Base-by-base conservation (phyloP, 768 basidiomycete species). In the Sistotremastrum niveocremeum region DNA sequence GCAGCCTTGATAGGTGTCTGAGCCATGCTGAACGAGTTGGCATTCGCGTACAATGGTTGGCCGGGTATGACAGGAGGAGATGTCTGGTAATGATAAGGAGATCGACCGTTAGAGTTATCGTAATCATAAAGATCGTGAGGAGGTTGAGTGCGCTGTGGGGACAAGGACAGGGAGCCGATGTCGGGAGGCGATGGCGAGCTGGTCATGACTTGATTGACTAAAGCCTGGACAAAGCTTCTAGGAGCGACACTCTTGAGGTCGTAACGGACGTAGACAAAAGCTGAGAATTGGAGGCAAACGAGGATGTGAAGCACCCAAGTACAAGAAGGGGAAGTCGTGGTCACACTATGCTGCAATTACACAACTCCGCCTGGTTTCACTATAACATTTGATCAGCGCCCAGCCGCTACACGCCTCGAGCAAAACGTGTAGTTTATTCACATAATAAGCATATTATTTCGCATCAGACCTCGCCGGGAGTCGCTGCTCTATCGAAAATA, bases 91-190 rank as follows among this genome's bases (percentile, higher is more conserved):
- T 81, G 82, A 66, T 79, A 85, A 55, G 69, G 78, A 52, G 69
- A 64, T 65, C 81, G 76, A 53, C 54, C 58, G 46, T 66, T 68
- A 63, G 57, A 65, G 53, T 64, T 56, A 58, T 56, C 65, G 68
- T 81, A 85, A 71, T 86, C 82, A 67, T 84, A 84, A 80, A 70
- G 65, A 63, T 88, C 84, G 69, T 87, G 76, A 72, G 81, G 76
- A 74, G 82, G 81, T 65, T 76, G 79, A 51, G 75, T 68, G 51
- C 68, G 59, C 57, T 66, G 66, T 41, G 74, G 69, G 64, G 73
- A 73, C 63, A 87, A 76, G 57, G 84, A 79, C 59, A 88, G 66
- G 54, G 81, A 70, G 42, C 81, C 77, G 55, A 89, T 76, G 68
- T 87, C 84, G 52, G 85, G 84, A 37, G 72, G 65, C 40, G 67